A percentile compares a stretch with the other conserved stretches of the same genome.
Evolutionary conservation across 2,329 filamentous ascomycete genomes (phyloP).

Genomic region (Passalora sequoiae): DNA sequence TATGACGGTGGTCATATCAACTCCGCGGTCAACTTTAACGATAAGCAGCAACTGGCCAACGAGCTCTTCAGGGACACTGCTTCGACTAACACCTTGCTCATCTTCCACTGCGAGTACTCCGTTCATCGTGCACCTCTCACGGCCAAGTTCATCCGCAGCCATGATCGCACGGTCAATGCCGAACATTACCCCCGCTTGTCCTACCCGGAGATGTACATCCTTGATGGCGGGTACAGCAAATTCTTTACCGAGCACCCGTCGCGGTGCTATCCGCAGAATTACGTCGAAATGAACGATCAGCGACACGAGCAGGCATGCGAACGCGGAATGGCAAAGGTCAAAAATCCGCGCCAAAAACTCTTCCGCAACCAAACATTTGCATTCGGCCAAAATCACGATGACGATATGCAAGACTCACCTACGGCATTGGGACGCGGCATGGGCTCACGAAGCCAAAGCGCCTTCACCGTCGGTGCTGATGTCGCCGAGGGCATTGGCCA

Average conservation of each 20-base stretch:
- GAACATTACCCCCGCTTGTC: constrained; percentile 81
- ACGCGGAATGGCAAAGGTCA: constrained; percentile 87
- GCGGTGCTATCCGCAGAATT: constrained; percentile 88
- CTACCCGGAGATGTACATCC: constrained; percentile 96
- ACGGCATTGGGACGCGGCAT: constrained; percentile 42
- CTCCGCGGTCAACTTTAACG: constrained; percentile 91
- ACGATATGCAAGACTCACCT: constrained; percentile 58
- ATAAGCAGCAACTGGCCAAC: constrained; percentile 78
- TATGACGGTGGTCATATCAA: constrained; percentile 95
- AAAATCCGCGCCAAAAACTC: constrained; percentile 81
- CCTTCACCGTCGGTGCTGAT: constrained; percentile 29
- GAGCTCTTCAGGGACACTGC: constrained; percentile 64
- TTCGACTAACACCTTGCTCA: constrained; percentile 67
- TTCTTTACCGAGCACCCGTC: constrained; percentile 77
- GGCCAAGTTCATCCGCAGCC: constrained; percentile 85
- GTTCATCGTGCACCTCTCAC: constrained; percentile 93
- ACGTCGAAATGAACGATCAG: constrained; percentile 92
- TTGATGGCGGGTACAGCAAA: constrained; percentile 91
- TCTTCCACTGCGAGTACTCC: constrained; percentile 98
- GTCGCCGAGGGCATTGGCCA: constrained; percentile 30
- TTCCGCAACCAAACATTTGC: constrained; percentile 89
- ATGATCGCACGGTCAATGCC: constrained; percentile 79
- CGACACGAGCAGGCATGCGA: constrained; percentile 91
- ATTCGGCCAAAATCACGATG: constrained; percentile 67
- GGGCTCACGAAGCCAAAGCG: constrained; percentile 28